Base-by-base conservation (phyloP, 2,329 filamentous ascomycete genomes). In the Macrophomina phaseolina region DNA sequence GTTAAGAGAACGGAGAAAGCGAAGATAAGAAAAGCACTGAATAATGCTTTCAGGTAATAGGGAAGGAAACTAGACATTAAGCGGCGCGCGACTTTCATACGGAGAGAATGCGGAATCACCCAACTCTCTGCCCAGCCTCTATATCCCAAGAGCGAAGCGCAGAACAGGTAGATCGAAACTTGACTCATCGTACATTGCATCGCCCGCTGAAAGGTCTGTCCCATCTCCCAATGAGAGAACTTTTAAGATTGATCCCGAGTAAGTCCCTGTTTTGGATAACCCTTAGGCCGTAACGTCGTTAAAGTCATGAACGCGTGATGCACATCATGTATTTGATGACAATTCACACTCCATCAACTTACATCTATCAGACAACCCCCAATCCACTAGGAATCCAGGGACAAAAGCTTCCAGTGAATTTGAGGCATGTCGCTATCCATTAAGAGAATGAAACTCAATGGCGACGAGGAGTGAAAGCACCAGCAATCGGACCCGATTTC, bases 401-500 rank as follows among this genome's bases (percentile, higher is more conserved):
- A 14, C 6, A 45, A 28, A 18, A 48, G n/a, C 32, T 49, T 51
- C 40, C n/a, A 38, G 6, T 28, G 16, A 32, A 32, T 40, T 42
- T 36, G 28, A 53, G 23, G 51, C 12, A 30, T 52, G 18, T 42
- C 46, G 48, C 42, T n/a, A 42, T n/a, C 46, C 38, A 32, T 30
- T 40, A 14, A 18, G 34, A 12, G 11, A 49, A 40, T 28, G 14
- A 23, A n/a, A 11, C 51, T 56, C 34, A 65, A 45, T n/a, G 51
- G 28, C 65, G 65, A 14, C 65, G 65, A 30, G 65, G 49, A 12
- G 48, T 42, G 30, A 67, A 67, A 14, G 40, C 46, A 5, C 65
- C 65, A 16, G 65, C 56, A 11, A 67, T 48, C n/a, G 48, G 65
- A 6, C 65, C 65, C 49, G 65, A 40, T n/a, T 63, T 67, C 40